Percentiles rank a stretch among this genome's conserved stretches.
These are phyloP conservation scores for Phytopythium ostracodes DNA, from an alignment of 352 stramenopile species.

Conservation along the genomic window DNA sequence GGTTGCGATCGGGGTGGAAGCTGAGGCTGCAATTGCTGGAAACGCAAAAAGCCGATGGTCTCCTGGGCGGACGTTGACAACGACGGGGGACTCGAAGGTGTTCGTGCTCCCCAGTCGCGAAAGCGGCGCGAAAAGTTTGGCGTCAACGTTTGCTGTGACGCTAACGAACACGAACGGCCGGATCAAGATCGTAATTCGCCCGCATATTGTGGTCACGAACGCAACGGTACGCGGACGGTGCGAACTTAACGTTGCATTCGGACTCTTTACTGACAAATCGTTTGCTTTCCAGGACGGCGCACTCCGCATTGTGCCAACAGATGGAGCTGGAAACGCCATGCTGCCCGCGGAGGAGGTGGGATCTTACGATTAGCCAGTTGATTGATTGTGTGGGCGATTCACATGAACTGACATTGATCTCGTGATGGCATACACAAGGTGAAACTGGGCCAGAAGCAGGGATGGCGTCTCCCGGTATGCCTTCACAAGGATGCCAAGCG, in stretches of 20 bases:
- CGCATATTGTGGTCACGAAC: constrained; percentile 54
- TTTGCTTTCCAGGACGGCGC: neutral
- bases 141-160: constrained; percentile 28
- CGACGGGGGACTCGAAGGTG: constrained; percentile 30
- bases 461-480: constrained; percentile 43
- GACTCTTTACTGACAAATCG: neutral
- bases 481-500: constrained; percentile 41
- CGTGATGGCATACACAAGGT: too few relatives aligned
- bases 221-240: constrained; percentile 33
- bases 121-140: constrained; percentile 13
- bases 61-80: constrained; percentile 20
- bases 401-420: neutral
- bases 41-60: constrained; percentile 20
- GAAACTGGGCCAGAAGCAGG: neutral
- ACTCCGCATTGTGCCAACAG: neutral
- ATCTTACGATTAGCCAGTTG: neutral
- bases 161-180: constrained; percentile 27
- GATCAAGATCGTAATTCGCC: constrained; percentile 36
- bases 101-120: constrained; percentile 16
- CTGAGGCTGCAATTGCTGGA: neutral
- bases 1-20: constrained; percentile 19
- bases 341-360: neutral
- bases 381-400: neutral
- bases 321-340: constrained; percentile 5
- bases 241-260: neutral